These are phyloP conservation scores for Madurella fahalii DNA, from an alignment of 2,329 filamentous ascomycete genomes.

Conservation along the genomic window DNA sequence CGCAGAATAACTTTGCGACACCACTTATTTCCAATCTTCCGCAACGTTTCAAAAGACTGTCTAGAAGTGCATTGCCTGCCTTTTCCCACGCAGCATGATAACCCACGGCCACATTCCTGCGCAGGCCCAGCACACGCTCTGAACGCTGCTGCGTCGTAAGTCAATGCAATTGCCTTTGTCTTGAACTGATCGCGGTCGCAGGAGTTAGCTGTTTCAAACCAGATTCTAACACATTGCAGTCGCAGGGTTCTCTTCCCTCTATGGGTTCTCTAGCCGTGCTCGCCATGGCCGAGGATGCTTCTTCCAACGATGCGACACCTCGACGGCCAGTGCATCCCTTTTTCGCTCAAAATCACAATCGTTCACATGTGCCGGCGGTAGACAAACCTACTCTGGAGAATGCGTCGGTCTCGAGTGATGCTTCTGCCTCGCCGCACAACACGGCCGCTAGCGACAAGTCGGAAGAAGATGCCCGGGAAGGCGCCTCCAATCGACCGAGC, in stretches of 20 bases:
- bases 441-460: background rate
- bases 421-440: conserved; percentile 1
- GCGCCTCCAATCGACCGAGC: conserved; percentile 9
- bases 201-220: background rate
- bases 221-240: background rate
- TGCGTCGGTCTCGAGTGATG: background rate
- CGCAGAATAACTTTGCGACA: background rate
- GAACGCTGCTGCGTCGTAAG: conserved; percentile 1
- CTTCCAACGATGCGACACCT: conserved; percentile 4
- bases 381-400: background rate
- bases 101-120: background rate
- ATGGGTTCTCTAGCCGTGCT: conserved; percentile 43
- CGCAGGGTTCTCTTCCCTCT: conserved; percentile 21
- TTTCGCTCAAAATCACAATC: conserved; percentile 38
- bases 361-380: conserved; percentile 1
- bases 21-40: background rate
- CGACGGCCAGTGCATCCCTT: conserved; percentile 53
- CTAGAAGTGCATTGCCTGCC: background rate
- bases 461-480: conserved; percentile 11
- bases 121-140: conserved; percentile 16
- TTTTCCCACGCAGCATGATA: conserved; percentile 8
- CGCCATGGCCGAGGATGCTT: conserved; percentile 38
- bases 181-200: background rate
- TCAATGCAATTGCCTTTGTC: background rate
- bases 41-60: background rate